Base-by-base conservation (phyloP, 768 basidiomycete species). In the Pleurotus giganteus region DNA sequence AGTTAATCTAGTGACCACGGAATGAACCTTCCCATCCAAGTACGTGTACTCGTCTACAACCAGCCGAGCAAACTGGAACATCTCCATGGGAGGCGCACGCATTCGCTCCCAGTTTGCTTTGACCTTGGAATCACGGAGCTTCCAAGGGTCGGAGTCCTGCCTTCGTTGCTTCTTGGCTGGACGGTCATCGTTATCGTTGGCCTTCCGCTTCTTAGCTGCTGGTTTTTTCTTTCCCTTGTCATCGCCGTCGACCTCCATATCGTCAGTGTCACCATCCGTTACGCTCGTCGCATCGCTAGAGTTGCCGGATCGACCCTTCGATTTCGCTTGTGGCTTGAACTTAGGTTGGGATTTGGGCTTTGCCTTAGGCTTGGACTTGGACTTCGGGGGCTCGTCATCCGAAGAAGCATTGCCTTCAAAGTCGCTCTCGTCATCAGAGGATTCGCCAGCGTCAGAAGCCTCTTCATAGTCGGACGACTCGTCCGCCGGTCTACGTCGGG, bases 21-120 rank as follows among this genome's bases (percentile, higher is more conserved):
- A 78, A 58, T 90, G 88, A 5, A 86, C 78, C 62, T 89, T 86
- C 52, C 89, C 91, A 23, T 87, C 84, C 21, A 95, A 78, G 63
- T 98, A 97, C 1, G 94, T 95, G 68, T 95, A 98, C 66, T 98
- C 94, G 70, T 97, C 95, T 37, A 96, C 85, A 47, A 98, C 88
- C 26, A 89, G 81, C 4, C 94, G 87, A 3, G 90, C 75, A 66
- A 91, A 97, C 64, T 94, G 83, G 82, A 98, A 97, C 78, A 94
- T 88, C 69, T 96, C 92, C 50, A 97, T 72, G 15, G 93, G 89
- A 1, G 94, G 93, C 1, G 85, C 81, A 49, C 83, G 79, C 85
- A 94, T 89, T 62, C 84, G 71, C 5, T 75, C 86, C 86, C 86
- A 96, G 60, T 96, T 85, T 50, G 75, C 76, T 63, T 79, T 76